Evolutionary conservation across 345 rosid species (phyloP), one percentile per base, ranked within the genome.

Genomic region (Noccaea caerulescens): DNA sequence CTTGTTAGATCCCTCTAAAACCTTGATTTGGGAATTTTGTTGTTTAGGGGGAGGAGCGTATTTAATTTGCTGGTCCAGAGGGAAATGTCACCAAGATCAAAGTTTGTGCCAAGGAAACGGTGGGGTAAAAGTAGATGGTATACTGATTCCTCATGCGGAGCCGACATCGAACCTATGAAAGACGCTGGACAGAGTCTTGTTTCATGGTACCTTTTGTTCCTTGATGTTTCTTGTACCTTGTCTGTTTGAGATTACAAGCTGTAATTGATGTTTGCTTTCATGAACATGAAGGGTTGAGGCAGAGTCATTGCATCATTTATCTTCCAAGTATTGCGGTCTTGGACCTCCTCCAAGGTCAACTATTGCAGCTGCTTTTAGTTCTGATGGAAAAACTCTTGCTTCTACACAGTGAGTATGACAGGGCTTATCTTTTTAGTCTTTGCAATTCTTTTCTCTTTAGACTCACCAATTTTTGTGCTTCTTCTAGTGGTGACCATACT

Each of bases 341-440:
- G 72, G 87, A 45, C 98, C 98, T 75, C 91, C 98, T 81, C 98
- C 97, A 42, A 85, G 98, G 82, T 93, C 98, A 14, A 93, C 98
- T 34, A 93, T 93, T 72, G 98, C 98, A 27, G 98, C 97, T 54
- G 96, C 98, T 44, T 93, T 93, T 78, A 93, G 98, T 72, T 83
- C 94, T 60, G 91, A 93, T 80, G 97, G 97, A 76, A 86, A 77
- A 81, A 84, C 81, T 12, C 87, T 93, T 69, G 98, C 98, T 62
- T 93, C 96, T 54, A 93, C 97, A 7, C 98, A 93, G 96, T 90
- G 66, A 76, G 90, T 77, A 60, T 57, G n/a, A 10, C 38, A 42
- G 41, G n/a, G 52, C 9, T 12, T 44, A 25, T 57, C 18, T 49
- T 39, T 14, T 71, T 54, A 56, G 8, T 45, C 34, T 55, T 27